phyloP scores from a whole-genome alignment of 176 grass and related monocot species.

The Carex parvula region DNA sequence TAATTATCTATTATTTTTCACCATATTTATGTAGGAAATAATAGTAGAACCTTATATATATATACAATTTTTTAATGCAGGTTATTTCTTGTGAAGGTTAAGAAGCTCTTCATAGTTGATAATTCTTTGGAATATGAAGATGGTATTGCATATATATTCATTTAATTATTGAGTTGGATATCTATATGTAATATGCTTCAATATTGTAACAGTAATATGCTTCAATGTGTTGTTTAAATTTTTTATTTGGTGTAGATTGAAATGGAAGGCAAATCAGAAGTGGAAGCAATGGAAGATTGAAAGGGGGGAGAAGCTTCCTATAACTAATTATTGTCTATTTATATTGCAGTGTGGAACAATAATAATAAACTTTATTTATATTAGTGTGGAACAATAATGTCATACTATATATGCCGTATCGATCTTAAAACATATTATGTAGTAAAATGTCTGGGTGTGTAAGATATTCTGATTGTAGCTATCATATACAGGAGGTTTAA shows the following conservation, averaged over 20 bases:
- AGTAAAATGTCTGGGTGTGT: neutral
- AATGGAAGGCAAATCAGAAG: neutral
- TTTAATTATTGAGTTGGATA: neutral
- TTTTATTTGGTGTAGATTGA: neutral
- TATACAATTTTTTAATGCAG: neutral
- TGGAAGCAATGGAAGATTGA: neutral
- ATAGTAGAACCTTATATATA: neutral
- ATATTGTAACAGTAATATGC: no score
- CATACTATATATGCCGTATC: neutral
- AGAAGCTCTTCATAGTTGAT: conserved; percentile 18
- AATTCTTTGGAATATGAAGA: conserved; percentile 19
- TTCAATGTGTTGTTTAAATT: neutral
- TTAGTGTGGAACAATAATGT: neutral
- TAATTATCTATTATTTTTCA: neutral
- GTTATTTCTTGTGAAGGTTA: conserved; percentile 21
- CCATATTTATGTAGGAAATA: neutral
- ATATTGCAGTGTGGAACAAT: neutral
- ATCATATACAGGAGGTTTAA: neutral
- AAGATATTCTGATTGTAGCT: neutral
- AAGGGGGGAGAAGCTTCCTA: neutral
- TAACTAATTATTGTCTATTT: conserved; percentile 1
- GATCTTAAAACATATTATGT: neutral
- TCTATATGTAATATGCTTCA: neutral
- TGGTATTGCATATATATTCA: neutral
- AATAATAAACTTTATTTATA: conserved; percentile 3